phyloP scores from a whole-genome alignment of 164 flowering plant genomes.

The Annona cherimola region DNA sequence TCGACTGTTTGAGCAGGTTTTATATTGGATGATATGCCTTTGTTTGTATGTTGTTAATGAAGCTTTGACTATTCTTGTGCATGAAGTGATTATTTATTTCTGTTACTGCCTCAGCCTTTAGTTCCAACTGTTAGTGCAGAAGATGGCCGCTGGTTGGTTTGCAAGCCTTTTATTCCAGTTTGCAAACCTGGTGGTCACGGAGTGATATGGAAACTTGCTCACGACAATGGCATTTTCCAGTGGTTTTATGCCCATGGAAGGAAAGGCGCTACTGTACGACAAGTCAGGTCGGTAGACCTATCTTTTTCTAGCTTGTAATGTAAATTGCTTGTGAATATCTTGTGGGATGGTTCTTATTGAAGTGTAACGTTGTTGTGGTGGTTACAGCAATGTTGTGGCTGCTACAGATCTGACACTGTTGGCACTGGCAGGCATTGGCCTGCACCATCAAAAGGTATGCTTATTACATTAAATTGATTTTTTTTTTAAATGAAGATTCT shows the following conservation, averaged over 20 bases:
- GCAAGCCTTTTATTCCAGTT: constrained; percentile 59
- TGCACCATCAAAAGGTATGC: constrained; percentile 67
- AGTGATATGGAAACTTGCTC: constrained; percentile 95
- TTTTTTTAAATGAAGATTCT: neutral
- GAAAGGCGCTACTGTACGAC: constrained; percentile 87
- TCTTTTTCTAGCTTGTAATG: neutral
- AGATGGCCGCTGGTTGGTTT: constrained; percentile 79
- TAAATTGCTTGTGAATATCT: neutral
- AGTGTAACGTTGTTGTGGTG: constrained; percentile 12
- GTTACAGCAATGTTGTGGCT: constrained; percentile 94
- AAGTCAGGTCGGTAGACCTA: constrained; percentile 62
- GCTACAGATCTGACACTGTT: constrained; percentile 88
- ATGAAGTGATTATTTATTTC: constrained; percentile 3
- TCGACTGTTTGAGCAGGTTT: constrained; percentile 91
- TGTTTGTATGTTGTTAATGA: neutral
- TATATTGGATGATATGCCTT: constrained; percentile 8
- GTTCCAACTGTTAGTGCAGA: constrained; percentile 85
- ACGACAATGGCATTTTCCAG: constrained; percentile 74
- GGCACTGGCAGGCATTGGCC: constrained; percentile 92
- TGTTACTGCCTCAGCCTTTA: constrained; percentile 66
- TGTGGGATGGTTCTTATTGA: neutral
- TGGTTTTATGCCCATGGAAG: constrained; percentile 82
- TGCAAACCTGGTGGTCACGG: constrained; percentile 99
- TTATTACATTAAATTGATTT: neutral
- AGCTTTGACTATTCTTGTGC: constrained; percentile 9